Conservation (phyloP, 495 filamentous ascomycete species). For the Viridothelium virens region DNA sequence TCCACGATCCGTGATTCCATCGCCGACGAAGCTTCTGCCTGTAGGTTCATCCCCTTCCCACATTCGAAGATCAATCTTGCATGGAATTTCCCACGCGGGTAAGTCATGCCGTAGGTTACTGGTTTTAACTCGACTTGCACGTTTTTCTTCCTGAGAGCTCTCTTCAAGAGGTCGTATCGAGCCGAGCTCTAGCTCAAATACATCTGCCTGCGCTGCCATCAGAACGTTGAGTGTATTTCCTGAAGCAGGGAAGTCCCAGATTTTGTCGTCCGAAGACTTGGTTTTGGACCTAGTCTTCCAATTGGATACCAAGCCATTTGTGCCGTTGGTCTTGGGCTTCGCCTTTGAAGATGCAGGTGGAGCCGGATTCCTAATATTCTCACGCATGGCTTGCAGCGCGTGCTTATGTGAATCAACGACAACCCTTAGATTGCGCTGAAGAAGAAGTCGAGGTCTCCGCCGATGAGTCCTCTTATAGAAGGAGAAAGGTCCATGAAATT, state of each 20-base stretch:
- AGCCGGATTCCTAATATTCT: neutral
- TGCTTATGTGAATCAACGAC: neutral
- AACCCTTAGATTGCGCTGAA: neutral
- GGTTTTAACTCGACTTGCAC: neutral
- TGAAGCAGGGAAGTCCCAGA: neutral
- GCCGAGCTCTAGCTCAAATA: neutral
- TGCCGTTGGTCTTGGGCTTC: neutral
- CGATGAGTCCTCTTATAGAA: constrained; percentile 1
- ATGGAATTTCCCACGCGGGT: neutral
- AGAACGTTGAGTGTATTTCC: neutral
- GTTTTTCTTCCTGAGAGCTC: neutral
- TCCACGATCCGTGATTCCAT: neutral
- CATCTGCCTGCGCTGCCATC: neutral
- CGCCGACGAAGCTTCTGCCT: neutral
- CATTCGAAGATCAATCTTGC: neutral
- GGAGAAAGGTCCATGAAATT: neutral
- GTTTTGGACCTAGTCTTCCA: neutral
- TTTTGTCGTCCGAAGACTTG: neutral
- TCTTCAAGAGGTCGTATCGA: neutral
- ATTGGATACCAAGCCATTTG: neutral
- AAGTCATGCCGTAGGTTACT: neutral
- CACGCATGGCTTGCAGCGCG: neutral
- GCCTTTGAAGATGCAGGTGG: neutral
- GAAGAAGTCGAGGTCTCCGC: neutral
- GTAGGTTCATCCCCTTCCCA: neutral